Conservation (phyloP, 306 rosid species). For the Prunus fruticosa region DNA sequence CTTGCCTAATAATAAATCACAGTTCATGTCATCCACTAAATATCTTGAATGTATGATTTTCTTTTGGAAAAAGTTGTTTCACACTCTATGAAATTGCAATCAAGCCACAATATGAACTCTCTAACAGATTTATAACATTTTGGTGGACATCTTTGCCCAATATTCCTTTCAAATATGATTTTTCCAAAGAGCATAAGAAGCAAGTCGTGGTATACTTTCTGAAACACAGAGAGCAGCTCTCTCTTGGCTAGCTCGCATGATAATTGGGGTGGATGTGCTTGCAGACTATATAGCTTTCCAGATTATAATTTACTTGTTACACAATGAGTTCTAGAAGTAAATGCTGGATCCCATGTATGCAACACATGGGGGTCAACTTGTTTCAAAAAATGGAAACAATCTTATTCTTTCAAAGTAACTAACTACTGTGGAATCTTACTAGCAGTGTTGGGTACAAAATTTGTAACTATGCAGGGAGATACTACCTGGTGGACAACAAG, state of each 20-base stretch:
- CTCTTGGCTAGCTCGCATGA: not conserved
- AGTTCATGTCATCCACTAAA: not conserved
- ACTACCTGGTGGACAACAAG: slow-evolving; percentile 73
- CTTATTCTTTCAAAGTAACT: not conserved
- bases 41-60: not conserved
- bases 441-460: slow-evolving; percentile 16
- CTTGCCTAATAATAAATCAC: no score
- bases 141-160: not conserved
- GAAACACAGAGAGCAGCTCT: not conserved
- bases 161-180: not conserved
- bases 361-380: not conserved
- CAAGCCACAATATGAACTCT: not conserved
- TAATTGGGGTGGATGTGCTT: not conserved
- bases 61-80: not conserved
- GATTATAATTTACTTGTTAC: not conserved
- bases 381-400: not conserved
- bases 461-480: slow-evolving; percentile 63
- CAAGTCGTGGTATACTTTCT: not conserved
- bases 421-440: slow-evolving; percentile 12
- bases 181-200: not conserved
- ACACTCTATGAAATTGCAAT: not conserved
- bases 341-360: not conserved
- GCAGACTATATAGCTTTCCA: not conserved
- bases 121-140: not conserved
- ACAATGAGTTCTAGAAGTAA: not conserved